A percentile compares a stretch with the other conserved stretches of the same genome.
phyloP scores from a whole-genome alignment of 2,329 filamentous ascomycete genomes.

The Hypoxylon sp. region DNA sequence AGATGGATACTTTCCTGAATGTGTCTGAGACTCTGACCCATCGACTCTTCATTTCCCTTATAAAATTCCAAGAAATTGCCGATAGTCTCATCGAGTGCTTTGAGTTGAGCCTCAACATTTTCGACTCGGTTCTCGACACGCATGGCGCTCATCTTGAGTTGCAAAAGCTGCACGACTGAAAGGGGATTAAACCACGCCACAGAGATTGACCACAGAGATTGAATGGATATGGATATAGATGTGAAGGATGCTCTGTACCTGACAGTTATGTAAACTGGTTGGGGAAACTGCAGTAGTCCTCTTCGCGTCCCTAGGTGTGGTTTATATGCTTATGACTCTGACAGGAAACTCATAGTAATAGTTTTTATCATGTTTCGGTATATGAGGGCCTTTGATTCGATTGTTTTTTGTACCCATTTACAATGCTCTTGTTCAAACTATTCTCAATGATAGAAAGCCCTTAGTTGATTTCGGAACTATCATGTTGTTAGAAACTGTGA shows the following conservation, averaged over 20 bases:
- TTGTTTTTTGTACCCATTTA: background rate
- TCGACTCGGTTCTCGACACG: slow-evolving; percentile 4
- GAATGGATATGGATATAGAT: background rate
- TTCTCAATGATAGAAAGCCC: background rate
- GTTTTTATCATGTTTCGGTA: background rate
- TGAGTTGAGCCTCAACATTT: slow-evolving; percentile 9
- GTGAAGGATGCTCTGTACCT: background rate
- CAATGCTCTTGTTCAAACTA: background rate
- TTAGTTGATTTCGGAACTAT: background rate
- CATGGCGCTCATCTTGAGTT: background rate
- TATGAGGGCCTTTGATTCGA: background rate
- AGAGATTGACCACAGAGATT: no score
- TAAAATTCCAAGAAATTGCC: background rate
- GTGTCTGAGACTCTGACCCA: background rate
- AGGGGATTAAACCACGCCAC: background rate
- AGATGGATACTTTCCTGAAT: background rate
- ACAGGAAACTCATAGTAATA: background rate
- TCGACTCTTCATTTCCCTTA: background rate
- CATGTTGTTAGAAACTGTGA: background rate
- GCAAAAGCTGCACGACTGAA: background rate
- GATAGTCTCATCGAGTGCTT: slow-evolving; percentile 7
- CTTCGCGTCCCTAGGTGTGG: background rate
- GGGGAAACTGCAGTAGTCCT: background rate
- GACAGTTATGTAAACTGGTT: background rate
- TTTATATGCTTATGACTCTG: background rate